Base-by-base conservation (phyloP, 2,329 filamentous ascomycete species). In the Penicillium italicum region DNA sequence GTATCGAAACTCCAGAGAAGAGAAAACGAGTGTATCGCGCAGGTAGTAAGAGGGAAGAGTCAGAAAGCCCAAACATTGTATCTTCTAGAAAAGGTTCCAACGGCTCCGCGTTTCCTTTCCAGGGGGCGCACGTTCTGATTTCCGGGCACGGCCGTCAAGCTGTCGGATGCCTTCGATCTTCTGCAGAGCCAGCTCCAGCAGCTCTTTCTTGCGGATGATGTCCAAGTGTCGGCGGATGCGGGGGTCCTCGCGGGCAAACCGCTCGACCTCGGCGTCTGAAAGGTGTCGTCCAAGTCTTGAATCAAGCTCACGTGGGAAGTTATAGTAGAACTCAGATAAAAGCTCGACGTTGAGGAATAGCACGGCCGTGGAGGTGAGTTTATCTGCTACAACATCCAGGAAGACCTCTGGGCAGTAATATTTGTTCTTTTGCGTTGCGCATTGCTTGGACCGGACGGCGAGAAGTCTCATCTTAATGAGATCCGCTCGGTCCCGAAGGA, bases 391-490 rank as follows among this genome's bases (percentile, higher is more conserved):
- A 3, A 95, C 91, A 68, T 99, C 92, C n/a, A 99, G 85, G 79
- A 99, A 99, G 16, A 99, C 85, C 72, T 99, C 94, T 0, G 94
- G 94, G 69, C 94, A 99, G 76, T 94, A 85, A 76, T 97, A 97
- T 78, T 97, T 97, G 79, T 96, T 96, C 68, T 88, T 87, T 63
- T 87, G 81, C 62, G 79, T 85, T 56, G 86, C 83, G 75, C 94
- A 99, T 75, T 96, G 92, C 72, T 93, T 91, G 16, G 90, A 94
- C 72, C 93, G 94, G 55, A 96, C 82, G 41, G 94, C 94, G 55
- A 89, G 74, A 34, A 97, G 82, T 20, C 94, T 89, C 85, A 97
- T 90, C 71, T 89, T 91, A 72, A 99, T 85, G 53, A 97, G 88
- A 60, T 93, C 89, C 22, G 91, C 87, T 37, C 94, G 88, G 70